A percentile compares a stretch with the other conserved stretches of the same genome.
These are phyloP conservation scores for Fraxinus latifolia DNA, from an alignment of 305 asterid species.

Conservation along the genomic window DNA sequence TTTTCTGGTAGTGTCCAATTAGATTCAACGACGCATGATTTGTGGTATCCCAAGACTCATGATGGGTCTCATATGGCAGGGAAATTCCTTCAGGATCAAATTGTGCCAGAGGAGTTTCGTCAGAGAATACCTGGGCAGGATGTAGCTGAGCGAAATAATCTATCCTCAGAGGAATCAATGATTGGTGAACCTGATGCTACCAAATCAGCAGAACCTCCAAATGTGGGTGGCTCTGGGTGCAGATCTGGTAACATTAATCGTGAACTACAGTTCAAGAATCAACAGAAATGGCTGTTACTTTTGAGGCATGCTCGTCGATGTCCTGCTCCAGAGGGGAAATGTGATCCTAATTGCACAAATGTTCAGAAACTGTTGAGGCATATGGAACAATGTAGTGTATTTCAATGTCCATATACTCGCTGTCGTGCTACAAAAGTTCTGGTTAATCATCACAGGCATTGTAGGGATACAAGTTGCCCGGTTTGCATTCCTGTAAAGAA, in stretches of 20 bases:
- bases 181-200: conserved; percentile 51
- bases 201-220: conserved; percentile 53
- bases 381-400: conserved; percentile 53
- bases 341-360: conserved; percentile 62
- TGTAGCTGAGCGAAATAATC: conserved; percentile 60
- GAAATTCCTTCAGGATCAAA: conserved; percentile 46
- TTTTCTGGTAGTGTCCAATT: conserved; percentile 42
- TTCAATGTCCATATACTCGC: conserved; percentile 65
- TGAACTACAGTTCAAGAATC: conserved; percentile 60
- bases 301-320: conserved; percentile 87
- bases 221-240: conserved; percentile 30
- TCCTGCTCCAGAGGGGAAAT: conserved; percentile 74
- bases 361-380: conserved; percentile 74
- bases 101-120: conserved; percentile 53
- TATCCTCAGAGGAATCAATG: conserved; percentile 59
- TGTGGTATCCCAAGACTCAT: conserved; percentile 62
- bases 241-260: conserved; percentile 49
- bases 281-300: conserved; percentile 80
- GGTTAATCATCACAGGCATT: conserved; percentile 51
- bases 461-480: conserved; percentile 71
- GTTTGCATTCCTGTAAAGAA: conserved; percentile 88
- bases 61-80: conserved; percentile 49
- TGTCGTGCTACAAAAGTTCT: conserved; percentile 56
- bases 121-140: conserved; percentile 62
- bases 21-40: conserved; percentile 49